Evolutionary conservation across 2,329 filamentous ascomycete genomes (phyloP).

Genomic region (Aureobasidium sp.): DNA sequence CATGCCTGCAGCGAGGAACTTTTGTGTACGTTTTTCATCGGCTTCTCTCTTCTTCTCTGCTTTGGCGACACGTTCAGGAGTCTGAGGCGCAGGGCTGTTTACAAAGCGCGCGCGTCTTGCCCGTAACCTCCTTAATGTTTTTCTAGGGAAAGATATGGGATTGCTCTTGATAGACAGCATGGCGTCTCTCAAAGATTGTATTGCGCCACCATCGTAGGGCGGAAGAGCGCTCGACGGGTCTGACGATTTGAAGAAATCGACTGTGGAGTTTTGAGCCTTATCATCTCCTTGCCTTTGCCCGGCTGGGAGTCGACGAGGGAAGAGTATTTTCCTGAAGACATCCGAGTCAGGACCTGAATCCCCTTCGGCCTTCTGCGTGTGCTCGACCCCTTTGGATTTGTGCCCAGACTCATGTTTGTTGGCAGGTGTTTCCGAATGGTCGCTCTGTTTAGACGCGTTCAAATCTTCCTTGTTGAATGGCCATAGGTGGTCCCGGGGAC

Average conservation of each 20-base stretch:
- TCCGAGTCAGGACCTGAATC: background rate
- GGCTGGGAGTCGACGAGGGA: too few species aligned
- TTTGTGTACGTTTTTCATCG: background rate
- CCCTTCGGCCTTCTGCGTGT: background rate
- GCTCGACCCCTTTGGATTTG: background rate
- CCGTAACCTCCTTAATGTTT: background rate
- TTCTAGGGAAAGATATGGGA: background rate
- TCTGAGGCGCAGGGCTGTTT: background rate
- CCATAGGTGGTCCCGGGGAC: background rate
- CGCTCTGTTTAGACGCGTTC: background rate
- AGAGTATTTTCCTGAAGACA: background rate
- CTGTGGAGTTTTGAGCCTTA: background rate
- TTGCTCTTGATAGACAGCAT: slow-evolving; percentile 4
- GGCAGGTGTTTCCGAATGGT: background rate
- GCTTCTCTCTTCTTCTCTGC: background rate
- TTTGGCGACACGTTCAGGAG: background rate
- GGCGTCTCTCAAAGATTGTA: slow-evolving; percentile 6
- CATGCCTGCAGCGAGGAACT: background rate
- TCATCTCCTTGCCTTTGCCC: background rate
- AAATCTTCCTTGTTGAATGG: background rate
- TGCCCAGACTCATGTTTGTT: background rate
- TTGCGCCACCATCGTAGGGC: background rate
- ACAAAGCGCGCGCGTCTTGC: background rate
- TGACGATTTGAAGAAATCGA: background rate
- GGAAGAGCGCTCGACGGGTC: background rate